Evolutionary conservation across 768 basidiomycete species (phyloP), one percentile per base, ranked within the genome.

Genomic region (Agrocybe praecox): DNA sequence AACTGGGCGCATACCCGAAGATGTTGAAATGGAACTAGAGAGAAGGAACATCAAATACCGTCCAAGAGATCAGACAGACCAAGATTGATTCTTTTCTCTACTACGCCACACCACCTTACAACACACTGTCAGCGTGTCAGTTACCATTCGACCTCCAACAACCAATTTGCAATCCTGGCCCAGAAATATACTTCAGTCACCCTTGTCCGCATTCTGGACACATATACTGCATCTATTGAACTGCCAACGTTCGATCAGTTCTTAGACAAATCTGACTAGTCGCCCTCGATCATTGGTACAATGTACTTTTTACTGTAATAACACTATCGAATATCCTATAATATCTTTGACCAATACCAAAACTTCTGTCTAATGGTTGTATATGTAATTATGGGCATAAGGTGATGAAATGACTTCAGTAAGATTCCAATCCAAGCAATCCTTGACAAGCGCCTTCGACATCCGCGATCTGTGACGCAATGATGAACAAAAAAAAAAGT

Each of bases 361-460:
- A 29, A 9, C 26, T 29, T 29, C 26, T 9, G 26, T 4, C 9
- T 24, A 23, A 52, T 42, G 42, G 21, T 17, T 44, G 1, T 26
- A 24, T 43, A 40, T n/a, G n/a, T 22, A 18, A 52, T 43, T 40
- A 40, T 3, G 6, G n/a, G 12, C 36, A 15, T n/a, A 15, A 40
- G n/a, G 36, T 15, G 14, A 14, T 14, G 5, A 6, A 46, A 12
- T 45, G 21, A 54, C 17, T 46, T 67, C 60, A 73, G 52, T 69
- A 72, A n/a, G 87, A 72, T 49, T 83, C 80, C n/a, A 90, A 67
- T 26, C 85, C 89, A 46, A 92, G 66, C 44, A 82, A 67, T 6
- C 90, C 90, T 66, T 88, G 86, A 68, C 92, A 94, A 15, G 88
- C 83, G 1, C 88, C 90, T 70, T 94, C 92, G 1, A 94, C 77